These are phyloP conservation scores for Ogataea minuta DNA, from an alignment of 805 yeast genomes.

Conservation along the genomic window DNA sequence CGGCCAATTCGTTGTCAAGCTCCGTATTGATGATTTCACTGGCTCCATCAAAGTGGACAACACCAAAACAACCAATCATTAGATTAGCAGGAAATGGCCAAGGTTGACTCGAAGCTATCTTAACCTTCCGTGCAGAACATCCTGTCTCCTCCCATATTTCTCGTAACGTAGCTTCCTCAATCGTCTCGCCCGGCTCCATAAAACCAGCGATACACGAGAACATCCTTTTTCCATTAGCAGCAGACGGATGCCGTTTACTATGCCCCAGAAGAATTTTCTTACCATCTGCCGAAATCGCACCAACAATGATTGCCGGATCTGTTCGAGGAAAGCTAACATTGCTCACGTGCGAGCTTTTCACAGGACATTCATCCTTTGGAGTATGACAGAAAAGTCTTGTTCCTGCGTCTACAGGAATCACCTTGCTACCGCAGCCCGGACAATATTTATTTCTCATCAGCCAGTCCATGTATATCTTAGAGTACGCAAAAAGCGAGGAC, in stretches of 20 bases:
- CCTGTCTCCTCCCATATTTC: constrained; percentile 98
- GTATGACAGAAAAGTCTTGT: constrained; percentile 51
- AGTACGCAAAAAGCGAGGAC: constrained; percentile 75
- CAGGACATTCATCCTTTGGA: constrained; percentile 29
- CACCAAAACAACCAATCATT: constrained; percentile 89
- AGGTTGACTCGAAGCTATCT: constrained; percentile 77
- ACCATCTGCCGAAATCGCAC: constrained; percentile 61
- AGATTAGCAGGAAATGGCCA: constrained; percentile 97
- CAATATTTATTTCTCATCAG: constrained; percentile 68
- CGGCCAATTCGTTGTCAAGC: constrained; percentile 82
- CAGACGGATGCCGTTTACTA: constrained; percentile 53
- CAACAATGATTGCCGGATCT: constrained; percentile 84
- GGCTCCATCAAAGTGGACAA: constrained; percentile 65
- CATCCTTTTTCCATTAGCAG: constrained; percentile 40
- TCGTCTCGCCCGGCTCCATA: constrained; percentile 91
- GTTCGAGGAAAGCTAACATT: constrained; percentile 90
- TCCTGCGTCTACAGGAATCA: constrained; percentile 66
- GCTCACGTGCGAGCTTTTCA: constrained; percentile 48
- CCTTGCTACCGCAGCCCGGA: constrained; percentile 77
- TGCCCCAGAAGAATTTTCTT: constrained; percentile 69
- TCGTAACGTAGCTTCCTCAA: constrained; percentile 82
- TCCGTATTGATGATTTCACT: constrained; percentile 67
- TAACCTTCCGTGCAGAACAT: constrained; percentile 55
- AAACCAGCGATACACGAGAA: constrained; percentile 92
- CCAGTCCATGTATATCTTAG: constrained; percentile 86